Base-by-base conservation (phyloP, 2,329 filamentous ascomycete species). In the Amylocarpus encephaloides region DNA sequence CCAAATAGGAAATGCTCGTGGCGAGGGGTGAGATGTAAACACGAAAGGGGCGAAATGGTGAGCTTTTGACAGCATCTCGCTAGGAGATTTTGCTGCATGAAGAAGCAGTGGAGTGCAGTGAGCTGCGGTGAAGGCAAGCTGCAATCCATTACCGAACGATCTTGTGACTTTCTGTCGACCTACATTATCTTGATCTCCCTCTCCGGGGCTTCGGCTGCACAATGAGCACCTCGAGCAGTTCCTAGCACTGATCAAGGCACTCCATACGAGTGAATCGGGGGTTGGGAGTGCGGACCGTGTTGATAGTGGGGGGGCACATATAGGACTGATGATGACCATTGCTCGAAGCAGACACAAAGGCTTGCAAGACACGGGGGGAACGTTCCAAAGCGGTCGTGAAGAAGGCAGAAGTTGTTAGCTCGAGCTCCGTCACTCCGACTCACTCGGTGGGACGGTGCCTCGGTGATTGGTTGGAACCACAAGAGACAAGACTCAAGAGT, bases 31-130 rank as follows among this genome's bases (percentile, higher is more conserved):
- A 16, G 34, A 26, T 42, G 49, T 43, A 47, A 22, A 43, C 48
- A 41, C 12, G 12, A 41, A 45, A 43, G n/a, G 42, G 22, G 33
- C 32, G 26, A 36, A 42, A 43, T 15, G 39, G 35, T 41, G 16
- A 13, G 22, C 33, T 13, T 18, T 16, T 32, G n/a, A 29, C 32
- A 49, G 53, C 49, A 58, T 48, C 54, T 52, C 54, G 54, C 54
- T 55, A 55, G 52, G 52, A 55, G 44, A 40, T 53, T 50, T 49
- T 44, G 33, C 41, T 57, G 54, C 52, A 53, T 55, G 43, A 54
- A 51, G 48, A 49, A 56, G 51, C 48, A 50, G 48, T 34, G 29
- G 22, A 10, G 33, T 52, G 52, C 47, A 57, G 48, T 46, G 51
- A 26, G 50, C 55, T 47, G n/a, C 33, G 55, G 51, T 49, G 51